Evolutionary conservation across 1,284 basidiomycete genomes (phyloP).

Genomic region (Paramarasmius palmivorus): DNA sequence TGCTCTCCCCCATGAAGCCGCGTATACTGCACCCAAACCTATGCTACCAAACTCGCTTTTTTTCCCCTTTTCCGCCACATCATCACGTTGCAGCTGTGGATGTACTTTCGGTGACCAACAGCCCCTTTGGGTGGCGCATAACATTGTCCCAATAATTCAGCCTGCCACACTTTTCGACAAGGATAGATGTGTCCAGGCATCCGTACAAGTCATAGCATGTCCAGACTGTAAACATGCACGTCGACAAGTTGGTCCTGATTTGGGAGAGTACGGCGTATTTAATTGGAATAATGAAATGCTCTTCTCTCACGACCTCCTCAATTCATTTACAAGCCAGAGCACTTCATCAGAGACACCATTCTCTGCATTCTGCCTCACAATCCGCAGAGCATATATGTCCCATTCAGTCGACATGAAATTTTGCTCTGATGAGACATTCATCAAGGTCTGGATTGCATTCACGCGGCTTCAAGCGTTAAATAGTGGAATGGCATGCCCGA

Average conservation of each 20-base stretch:
- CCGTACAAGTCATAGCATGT: too few relatives aligned
- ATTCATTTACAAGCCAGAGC: conserved; percentile 27
- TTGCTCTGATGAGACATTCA: conserved; percentile 21
- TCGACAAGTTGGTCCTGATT: conserved; percentile 25
- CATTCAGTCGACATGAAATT: conserved; percentile 15
- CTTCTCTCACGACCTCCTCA: conserved; percentile 28
- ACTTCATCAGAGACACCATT: conserved; percentile 30
- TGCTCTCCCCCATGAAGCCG: too few relatives aligned
- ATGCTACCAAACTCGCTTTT: too few relatives aligned
- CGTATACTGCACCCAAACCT: too few relatives aligned
- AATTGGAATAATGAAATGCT: conserved; percentile 28
- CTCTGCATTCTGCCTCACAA: conserved; percentile 21
- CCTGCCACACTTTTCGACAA: too few relatives aligned
- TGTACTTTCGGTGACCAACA: too few relatives aligned
- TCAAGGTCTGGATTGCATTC: conserved; percentile 28
- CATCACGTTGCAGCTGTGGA: too few relatives aligned
- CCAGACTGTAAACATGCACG: background rate
- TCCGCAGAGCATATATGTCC: conserved; percentile 12
- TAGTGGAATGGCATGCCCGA: too few relatives aligned
- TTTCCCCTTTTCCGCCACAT: too few relatives aligned
- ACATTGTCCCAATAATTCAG: too few relatives aligned
- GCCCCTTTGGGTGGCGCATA: too few relatives aligned
- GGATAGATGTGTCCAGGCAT: too few relatives aligned
- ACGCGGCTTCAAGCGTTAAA: conserved; percentile 13
- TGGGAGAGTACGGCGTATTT: conserved; percentile 22